Conservation (phyloP, 306 rosid genomes). For the Lagenaria siceraria region DNA sequence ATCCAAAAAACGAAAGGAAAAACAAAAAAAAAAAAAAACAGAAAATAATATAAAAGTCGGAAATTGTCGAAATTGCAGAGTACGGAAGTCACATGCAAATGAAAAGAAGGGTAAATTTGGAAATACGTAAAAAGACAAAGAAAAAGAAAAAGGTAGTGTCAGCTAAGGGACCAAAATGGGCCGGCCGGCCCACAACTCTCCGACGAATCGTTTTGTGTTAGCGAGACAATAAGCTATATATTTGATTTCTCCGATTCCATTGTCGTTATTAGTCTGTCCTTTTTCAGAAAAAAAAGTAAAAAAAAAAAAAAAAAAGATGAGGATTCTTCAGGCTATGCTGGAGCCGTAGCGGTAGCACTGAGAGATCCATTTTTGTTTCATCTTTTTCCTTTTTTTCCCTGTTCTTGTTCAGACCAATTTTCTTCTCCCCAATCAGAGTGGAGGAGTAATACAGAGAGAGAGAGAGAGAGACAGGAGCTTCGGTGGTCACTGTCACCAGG, state of each 20-base stretch:
- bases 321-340: slow-evolving; percentile 12
- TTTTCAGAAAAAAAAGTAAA: background rate
- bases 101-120: background rate
- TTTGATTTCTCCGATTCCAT: background rate
- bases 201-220: background rate
- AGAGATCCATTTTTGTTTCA: background rate
- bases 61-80: background rate
- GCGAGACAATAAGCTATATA: background rate
- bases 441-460: background rate
- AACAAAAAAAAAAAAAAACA: background rate
- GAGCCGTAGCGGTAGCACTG: slow-evolving; percentile 14
- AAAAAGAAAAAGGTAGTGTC: background rate
- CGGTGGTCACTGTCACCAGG: slow-evolving; percentile 1
- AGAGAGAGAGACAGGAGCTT: background rate
- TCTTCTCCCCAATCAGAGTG: background rate
- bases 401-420: background rate
- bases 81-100: background rate
- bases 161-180: background rate
- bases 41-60: background rate
- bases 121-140: no score
- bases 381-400: background rate
- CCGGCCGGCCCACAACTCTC: background rate
- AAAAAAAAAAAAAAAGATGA: background rate
- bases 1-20: background rate
- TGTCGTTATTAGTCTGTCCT: slow-evolving; percentile 15